Conservation (phyloP, 164 flowering plant genomes). For the Saururus chinensis region DNA sequence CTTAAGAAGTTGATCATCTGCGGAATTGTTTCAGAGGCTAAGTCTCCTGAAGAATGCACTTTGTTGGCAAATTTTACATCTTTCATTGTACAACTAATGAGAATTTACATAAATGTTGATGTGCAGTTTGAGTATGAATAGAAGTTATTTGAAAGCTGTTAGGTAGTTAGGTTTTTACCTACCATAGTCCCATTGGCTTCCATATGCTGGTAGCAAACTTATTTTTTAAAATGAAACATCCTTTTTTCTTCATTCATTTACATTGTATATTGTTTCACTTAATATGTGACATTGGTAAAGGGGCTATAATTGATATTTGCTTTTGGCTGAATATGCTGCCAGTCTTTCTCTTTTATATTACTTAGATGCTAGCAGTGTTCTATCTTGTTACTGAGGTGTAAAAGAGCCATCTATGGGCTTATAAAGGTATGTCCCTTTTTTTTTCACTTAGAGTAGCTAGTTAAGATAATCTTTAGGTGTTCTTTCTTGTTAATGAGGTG, state of each 20-base stretch:
- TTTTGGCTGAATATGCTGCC: no score
- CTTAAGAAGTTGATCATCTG: constrained; percentile 29
- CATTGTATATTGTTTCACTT: no score
- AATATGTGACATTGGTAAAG: no score
- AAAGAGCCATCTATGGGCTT: no score
- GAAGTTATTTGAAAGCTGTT: constrained; percentile 8
- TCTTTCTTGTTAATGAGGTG: no score
- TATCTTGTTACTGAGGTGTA: no score
- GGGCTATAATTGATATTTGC: no score
- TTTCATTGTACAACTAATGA: constrained; percentile 30
- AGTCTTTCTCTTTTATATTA: no score
- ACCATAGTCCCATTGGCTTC: background rate
- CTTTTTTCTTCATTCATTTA: no score
- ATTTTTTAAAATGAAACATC: no score
- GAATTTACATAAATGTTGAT: constrained; percentile 44
- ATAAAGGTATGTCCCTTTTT: background rate
- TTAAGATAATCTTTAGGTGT: background rate
- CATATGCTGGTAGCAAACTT: no score
- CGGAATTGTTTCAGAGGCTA: constrained; percentile 25
- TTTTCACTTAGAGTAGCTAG: background rate
- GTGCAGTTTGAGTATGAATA: constrained; percentile 69
- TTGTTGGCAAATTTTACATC: constrained; percentile 26
- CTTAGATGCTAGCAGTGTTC: no score
- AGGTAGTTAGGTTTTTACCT: constrained; percentile 14
- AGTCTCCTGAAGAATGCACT: constrained; percentile 25